Conservation (phyloP, 2,329 filamentous ascomycete species). For the Pseudogymnoascus sp. region DNA sequence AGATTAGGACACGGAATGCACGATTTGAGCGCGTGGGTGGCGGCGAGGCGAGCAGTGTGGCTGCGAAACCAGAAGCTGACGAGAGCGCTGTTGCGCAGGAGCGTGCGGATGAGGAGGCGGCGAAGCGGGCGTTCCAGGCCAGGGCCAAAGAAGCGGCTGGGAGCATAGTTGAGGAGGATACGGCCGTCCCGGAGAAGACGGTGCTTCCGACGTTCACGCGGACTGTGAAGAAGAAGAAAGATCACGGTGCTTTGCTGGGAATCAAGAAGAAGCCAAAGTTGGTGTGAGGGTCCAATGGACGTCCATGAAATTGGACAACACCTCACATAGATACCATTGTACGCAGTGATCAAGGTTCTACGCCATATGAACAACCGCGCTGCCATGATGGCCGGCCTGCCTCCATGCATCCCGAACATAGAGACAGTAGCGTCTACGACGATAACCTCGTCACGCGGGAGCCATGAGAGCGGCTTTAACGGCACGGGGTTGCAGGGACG, state of each 20-base stretch:
- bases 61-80: constrained; percentile 40
- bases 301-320: background rate
- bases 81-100: constrained; percentile 62
- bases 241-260: constrained; percentile 64
- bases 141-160: constrained; percentile 26
- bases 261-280: constrained; percentile 76
- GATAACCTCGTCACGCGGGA: background rate
- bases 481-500: background rate
- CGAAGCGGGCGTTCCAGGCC: constrained; percentile 63
- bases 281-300: constrained; percentile 35
- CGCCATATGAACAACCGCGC: background rate
- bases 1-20: constrained; percentile 88
- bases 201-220: constrained; percentile 52
- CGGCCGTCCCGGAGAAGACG: constrained; percentile 15
- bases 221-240: constrained; percentile 80
- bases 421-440: background rate
- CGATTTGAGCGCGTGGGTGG: constrained; percentile 69
- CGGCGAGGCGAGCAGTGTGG: constrained; percentile 49
- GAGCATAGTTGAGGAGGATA: constrained; percentile 29
- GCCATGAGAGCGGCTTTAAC: background rate
- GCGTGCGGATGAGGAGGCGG: constrained; percentile 75
- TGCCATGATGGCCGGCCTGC: background rate
- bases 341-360: background rate
- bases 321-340: background rate
- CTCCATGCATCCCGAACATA: background rate